These are phyloP conservation scores for Fusarium sambucinum DNA, from an alignment of 2,329 filamentous ascomycete genomes.

Conservation along the genomic window DNA sequence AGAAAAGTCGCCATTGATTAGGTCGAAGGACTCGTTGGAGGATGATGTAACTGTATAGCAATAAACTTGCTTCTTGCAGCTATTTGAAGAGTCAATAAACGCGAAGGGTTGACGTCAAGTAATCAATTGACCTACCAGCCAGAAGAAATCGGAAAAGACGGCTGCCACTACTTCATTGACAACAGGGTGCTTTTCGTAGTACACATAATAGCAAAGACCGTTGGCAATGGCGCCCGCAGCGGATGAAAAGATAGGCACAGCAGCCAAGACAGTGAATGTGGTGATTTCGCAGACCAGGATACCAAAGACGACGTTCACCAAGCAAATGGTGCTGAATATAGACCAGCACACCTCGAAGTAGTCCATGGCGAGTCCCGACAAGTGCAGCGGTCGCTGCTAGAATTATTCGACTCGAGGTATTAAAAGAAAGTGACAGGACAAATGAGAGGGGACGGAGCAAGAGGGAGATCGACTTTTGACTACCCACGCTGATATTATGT, in stretches of 20 bases:
- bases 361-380: constrained; percentile 12
- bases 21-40: constrained; percentile 63
- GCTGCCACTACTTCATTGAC: constrained; percentile 51
- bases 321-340: constrained; percentile 57
- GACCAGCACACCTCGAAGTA: constrained; percentile 57
- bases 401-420: background rate
- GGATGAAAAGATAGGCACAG: constrained; percentile 56
- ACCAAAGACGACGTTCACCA: constrained; percentile 55
- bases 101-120: rapidly evolving
- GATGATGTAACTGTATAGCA: constrained; percentile 64
- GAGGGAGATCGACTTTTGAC: background rate
- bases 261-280: constrained; percentile 50
- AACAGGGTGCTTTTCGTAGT: constrained; percentile 47
- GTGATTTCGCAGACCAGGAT: constrained; percentile 55
- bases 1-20: constrained; percentile 57
- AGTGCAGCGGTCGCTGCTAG: constrained; percentile 1
- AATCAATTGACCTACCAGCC: constrained; percentile 51
- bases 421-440: background rate
- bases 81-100: constrained; percentile 10
- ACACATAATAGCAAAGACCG: constrained; percentile 57
- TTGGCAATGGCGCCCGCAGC: constrained; percentile 55
- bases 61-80: constrained; percentile 58
- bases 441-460: background rate
- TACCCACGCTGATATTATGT: constrained; percentile 5
- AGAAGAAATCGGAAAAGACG: constrained; percentile 55